Percentiles rank a stretch among this genome's conserved stretches.
Conservation (phyloP, 75 land plant species). For the Azolla pinnata region DNA sequence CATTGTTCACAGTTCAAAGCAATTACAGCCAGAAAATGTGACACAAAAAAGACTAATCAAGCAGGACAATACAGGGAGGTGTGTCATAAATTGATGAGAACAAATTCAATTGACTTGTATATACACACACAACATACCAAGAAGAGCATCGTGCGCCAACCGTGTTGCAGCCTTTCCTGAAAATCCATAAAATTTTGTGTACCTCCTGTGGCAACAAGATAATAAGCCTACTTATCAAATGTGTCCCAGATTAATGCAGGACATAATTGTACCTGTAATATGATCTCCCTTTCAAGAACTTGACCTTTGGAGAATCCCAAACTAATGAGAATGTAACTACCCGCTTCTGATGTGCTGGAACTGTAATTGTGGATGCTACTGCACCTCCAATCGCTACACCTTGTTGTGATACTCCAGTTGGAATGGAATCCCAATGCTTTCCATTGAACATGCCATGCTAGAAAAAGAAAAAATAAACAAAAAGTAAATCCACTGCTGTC, state of each 20-base stretch:
- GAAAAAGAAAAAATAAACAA: not conserved
- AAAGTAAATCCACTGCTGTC: not conserved
- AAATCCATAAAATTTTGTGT: slow-evolving; percentile 86
- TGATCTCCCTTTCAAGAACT: slow-evolving; percentile 70
- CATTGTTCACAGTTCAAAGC: too few species aligned
- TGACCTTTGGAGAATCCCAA: slow-evolving; percentile 90
- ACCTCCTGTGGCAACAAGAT: slow-evolving; percentile 53
- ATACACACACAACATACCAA: too few species aligned
- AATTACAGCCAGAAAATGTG: too few species aligned
- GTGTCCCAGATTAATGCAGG: not conserved
- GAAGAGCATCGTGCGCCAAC: slow-evolving; percentile 80
- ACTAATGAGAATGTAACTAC: slow-evolving; percentile 71
- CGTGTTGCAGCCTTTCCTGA: slow-evolving; percentile 60
- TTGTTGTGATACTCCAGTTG: slow-evolving; percentile 52
- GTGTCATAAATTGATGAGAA: too few species aligned
- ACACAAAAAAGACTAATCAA: too few species aligned
- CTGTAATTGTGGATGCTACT: slow-evolving; percentile 68
- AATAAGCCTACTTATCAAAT: too few species aligned
- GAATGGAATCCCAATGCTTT: slow-evolving; percentile 39
- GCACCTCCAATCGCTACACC: slow-evolving; percentile 79
- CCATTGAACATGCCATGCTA: slow-evolving; percentile 74
- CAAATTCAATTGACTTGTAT: too few species aligned
- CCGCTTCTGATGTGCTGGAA: slow-evolving; percentile 76
- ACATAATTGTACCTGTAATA: slow-evolving; percentile 52
- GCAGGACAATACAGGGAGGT: too few species aligned